Evolutionary conservation across 495 filamentous ascomycete species (phyloP).

Genomic region (Penicillium arizonense): DNA sequence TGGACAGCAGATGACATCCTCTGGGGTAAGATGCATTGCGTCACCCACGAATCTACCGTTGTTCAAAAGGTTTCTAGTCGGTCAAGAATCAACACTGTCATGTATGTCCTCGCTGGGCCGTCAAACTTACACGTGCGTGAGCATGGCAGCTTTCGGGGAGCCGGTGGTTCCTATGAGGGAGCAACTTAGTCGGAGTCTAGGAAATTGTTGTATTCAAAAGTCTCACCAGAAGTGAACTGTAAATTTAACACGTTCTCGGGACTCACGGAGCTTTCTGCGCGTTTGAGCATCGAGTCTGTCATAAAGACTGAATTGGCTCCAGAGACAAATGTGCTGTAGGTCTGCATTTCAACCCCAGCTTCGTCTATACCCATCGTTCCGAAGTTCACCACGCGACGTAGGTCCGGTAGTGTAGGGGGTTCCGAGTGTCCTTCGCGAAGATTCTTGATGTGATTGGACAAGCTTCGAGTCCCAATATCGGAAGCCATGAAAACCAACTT

Average conservation of each 20-base stretch:
- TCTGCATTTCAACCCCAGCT: constrained; percentile 8
- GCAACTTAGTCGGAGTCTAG: too few species aligned
- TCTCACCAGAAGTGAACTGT: constrained; percentile 86
- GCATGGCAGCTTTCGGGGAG: constrained; percentile 78
- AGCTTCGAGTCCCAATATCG: constrained; percentile 7
- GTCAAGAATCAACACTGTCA: too few species aligned
- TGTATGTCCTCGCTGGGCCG: too few species aligned
- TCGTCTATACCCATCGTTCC: background rate
- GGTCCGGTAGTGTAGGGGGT: constrained; percentile 9
- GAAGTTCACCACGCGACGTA: constrained; percentile 13
- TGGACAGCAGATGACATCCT: constrained; percentile 70
- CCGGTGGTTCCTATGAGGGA: constrained; percentile 57
- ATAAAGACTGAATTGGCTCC: constrained; percentile 2
- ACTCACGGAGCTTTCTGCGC: constrained; percentile 31
- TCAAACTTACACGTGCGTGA: constrained; percentile 59
- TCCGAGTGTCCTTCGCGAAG: background rate
- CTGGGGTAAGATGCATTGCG: constrained; percentile 64
- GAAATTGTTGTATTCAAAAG: constrained; percentile 21
- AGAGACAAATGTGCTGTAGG: constrained; percentile 13
- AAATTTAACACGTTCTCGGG: constrained; percentile 74
- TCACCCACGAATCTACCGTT: constrained; percentile 72
- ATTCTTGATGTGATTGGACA: constrained; percentile 7
- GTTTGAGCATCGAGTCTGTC: constrained; percentile 4
- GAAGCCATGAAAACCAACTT: constrained; percentile 18
- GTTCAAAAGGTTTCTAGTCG: constrained; percentile 64